Conservation (phyloP, 2,329 filamentous ascomycete species). For the Fusarium temperatum region DNA sequence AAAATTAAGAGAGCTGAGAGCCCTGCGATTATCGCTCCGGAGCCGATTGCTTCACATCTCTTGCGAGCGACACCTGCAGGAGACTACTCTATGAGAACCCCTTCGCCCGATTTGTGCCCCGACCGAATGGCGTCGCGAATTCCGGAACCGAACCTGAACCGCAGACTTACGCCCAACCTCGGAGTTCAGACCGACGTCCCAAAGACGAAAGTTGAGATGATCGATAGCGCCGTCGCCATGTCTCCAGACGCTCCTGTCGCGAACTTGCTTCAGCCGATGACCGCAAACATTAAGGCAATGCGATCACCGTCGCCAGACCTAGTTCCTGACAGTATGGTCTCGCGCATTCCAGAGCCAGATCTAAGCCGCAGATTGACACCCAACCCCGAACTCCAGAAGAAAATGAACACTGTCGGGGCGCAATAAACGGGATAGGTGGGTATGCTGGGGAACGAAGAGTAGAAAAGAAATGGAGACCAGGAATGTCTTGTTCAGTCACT, state of each 20-base stretch:
- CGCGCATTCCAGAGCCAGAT: conserved; percentile 62
- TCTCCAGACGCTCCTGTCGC: conserved; percentile 64
- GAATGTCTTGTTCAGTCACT: conserved; percentile 30
- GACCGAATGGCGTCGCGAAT: conserved; percentile 70
- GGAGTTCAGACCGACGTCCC: conserved; percentile 63
- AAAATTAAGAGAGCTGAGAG: conserved; percentile 56
- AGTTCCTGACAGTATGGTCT: conserved; percentile 70
- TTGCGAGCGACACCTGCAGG: conserved; percentile 63
- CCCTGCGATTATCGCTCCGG: conserved; percentile 60
- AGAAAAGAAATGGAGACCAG: background rate
- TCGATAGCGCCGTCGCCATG: conserved; percentile 57
- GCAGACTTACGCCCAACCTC: conserved; percentile 57
- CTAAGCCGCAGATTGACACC: conserved; percentile 58
- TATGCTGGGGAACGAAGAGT: background rate
- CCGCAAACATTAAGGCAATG: conserved; percentile 63
- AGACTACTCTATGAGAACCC: conserved; percentile 64
- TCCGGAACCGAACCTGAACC: conserved; percentile 56
- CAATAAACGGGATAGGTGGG: background rate
- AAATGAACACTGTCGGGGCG: conserved; percentile 38
- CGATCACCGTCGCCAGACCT: conserved; percentile 67
- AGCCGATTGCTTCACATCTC: conserved; percentile 64
- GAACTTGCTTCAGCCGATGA: conserved; percentile 60
- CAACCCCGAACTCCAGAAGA: conserved; percentile 56
- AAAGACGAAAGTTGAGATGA: conserved; percentile 54
- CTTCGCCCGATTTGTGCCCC: conserved; percentile 68